Evolutionary conservation across 75 land plant genomes (phyloP).

Genomic region (Pinus albicaulis): DNA sequence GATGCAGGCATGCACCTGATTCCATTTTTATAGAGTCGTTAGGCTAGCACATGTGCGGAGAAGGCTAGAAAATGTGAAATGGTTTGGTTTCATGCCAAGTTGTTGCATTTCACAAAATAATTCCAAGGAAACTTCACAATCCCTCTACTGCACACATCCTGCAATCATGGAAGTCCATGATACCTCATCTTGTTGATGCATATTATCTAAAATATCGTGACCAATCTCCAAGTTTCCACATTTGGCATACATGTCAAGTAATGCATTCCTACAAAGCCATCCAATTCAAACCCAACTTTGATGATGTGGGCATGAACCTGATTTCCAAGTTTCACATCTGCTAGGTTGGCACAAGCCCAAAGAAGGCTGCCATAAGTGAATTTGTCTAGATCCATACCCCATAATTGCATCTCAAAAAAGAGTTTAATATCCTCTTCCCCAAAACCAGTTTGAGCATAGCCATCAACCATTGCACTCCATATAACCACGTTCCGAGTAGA

Average conservation of each 20-base stretch:
- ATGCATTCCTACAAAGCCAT: constrained; percentile 48
- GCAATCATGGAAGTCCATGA: constrained; percentile 66
- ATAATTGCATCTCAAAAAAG: constrained; percentile 40
- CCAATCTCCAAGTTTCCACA: constrained; percentile 39
- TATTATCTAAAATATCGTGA: constrained; percentile 36
- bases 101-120: constrained; percentile 5
- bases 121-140: background rate
- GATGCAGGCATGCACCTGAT: constrained; percentile 49
- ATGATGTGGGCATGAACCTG: constrained; percentile 28
- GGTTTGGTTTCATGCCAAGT: constrained; percentile 10
- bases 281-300: constrained; percentile 33
- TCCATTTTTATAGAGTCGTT: constrained; percentile 31
- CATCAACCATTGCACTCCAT: constrained; percentile 59
- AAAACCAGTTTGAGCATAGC: constrained; percentile 46
- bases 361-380: constrained; percentile 54
- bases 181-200: constrained; percentile 50
- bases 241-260: constrained; percentile 65
- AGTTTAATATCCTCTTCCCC: constrained; percentile 41
- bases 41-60: constrained; percentile 12
- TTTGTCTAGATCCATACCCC: constrained; percentile 28
- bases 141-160: constrained; percentile 20
- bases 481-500: constrained; percentile 37
- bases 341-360: constrained; percentile 61
- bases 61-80: constrained; percentile 14
- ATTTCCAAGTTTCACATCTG: constrained; percentile 39